Percentiles rank a stretch among this genome's conserved stretches.
phyloP scores from a whole-genome alignment of 1,284 basidiomycete species.

The Cutaneotrichosporon cutaneum region DNA sequence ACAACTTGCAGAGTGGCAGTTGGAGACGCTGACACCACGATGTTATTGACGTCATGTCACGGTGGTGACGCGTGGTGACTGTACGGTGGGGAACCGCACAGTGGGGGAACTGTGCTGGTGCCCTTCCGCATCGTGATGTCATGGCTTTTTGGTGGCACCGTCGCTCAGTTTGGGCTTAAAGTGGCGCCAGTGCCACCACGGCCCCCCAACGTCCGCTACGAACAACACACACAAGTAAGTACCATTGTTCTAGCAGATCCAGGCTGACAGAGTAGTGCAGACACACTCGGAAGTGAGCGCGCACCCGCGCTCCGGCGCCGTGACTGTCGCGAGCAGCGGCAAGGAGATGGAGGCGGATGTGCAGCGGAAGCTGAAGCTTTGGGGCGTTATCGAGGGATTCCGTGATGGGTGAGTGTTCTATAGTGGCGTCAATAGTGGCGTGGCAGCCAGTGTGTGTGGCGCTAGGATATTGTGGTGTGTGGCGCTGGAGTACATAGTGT shows the following conservation, averaged over 20 bases:
- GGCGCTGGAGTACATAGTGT: background rate
- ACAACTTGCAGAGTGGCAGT: too few relatives aligned
- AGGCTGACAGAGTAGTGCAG: constrained; percentile 10
- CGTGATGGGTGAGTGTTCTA: constrained; percentile 59
- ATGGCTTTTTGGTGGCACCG: background rate
- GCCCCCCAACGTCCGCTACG: background rate
- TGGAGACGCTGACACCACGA: too few relatives aligned
- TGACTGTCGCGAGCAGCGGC: constrained; percentile 46
- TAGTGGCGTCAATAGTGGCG: too few relatives aligned
- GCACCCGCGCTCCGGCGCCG: constrained; percentile 36
- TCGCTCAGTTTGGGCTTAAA: background rate
- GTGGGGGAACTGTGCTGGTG: too few relatives aligned
- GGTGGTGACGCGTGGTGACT: too few relatives aligned
- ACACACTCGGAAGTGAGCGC: constrained; percentile 16
- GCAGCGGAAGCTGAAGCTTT: constrained; percentile 59
- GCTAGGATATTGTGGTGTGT: background rate
- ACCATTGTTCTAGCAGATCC: background rate
- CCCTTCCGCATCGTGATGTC: background rate
- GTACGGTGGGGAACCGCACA: too few relatives aligned
- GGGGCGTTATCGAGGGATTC: constrained; percentile 74
- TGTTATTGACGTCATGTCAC: too few relatives aligned
- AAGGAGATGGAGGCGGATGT: constrained; percentile 52
- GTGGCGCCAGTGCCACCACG: background rate
- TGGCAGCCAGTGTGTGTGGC: background rate
- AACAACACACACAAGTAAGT: background rate